Percentiles rank a stretch among this genome's conserved stretches.
Evolutionary conservation across 345 rosid species (phyloP).

Genomic region (Angophora floribunda): DNA sequence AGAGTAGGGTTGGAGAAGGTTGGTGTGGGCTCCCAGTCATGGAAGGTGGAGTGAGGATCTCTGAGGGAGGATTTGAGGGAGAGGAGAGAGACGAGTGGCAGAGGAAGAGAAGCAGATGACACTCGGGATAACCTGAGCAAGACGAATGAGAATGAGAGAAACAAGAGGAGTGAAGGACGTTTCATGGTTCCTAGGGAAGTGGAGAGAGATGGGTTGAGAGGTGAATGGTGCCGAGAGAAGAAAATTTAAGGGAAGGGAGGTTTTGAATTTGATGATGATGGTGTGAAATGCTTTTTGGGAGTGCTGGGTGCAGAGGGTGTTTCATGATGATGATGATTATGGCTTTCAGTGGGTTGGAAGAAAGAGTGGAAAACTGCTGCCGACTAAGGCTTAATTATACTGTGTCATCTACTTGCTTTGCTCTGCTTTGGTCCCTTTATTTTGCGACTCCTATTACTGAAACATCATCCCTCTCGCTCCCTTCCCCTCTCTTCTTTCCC

Average conservation of each 20-base stretch:
- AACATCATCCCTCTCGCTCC: background rate
- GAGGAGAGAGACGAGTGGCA: constrained; percentile 54
- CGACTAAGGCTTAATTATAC: background rate
- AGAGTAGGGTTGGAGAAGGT: constrained; percentile 13
- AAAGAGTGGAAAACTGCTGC: background rate
- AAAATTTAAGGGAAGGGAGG: constrained; percentile 44
- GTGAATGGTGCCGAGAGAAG: constrained; percentile 16
- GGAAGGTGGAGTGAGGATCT: constrained; percentile 45
- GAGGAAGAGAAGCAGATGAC: constrained; percentile 33
- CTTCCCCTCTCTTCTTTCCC: background rate
- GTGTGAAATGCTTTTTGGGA: constrained; percentile 34
- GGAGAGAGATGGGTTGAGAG: constrained; percentile 6
- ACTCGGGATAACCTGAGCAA: constrained; percentile 13
- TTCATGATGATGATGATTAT: constrained; percentile 38
- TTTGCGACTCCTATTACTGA: background rate
- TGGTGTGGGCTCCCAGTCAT: constrained; percentile 48
- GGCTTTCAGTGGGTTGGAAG: background rate
- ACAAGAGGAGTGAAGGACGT: constrained; percentile 5
- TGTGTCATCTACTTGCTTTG: background rate
- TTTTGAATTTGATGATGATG: constrained; percentile 27
- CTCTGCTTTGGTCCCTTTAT: background rate
- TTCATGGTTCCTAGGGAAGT: constrained; percentile 30
- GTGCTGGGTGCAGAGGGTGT: constrained; percentile 46
- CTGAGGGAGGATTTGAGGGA: constrained; percentile 61
- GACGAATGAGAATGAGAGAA: constrained; percentile 1